These are phyloP conservation scores for Claviceps fusiformis DNA, from an alignment of 2,329 filamentous ascomycete species.

Conservation along the genomic window DNA sequence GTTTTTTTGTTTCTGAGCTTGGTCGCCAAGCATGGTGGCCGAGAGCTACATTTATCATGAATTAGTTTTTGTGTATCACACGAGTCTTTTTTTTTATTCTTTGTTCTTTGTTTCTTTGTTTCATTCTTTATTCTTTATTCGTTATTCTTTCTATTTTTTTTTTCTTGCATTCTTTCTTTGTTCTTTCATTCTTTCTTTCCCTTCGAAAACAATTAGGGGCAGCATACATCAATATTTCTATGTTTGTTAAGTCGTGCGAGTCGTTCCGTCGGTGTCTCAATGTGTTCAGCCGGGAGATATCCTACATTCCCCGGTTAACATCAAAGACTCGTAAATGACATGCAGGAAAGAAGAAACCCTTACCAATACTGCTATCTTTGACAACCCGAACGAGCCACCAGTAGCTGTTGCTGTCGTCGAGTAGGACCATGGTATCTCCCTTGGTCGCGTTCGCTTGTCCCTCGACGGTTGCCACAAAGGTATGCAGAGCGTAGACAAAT, in stretches of 20 bases:
- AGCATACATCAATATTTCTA: conserved; percentile 83
- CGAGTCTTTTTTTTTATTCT: background rate
- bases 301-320: conserved; percentile 35
- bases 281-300: conserved; percentile 93
- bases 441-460: conserved; percentile 97
- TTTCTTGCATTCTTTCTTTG: background rate
- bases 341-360: conserved; percentile 7
- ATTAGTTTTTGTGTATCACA: conserved; percentile 7
- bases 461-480: conserved; percentile 94
- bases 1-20: conserved; percentile 66
- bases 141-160: background rate
- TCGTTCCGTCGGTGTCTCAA: conserved; percentile 92
- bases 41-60: conserved; percentile 33
- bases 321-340: too few species aligned
- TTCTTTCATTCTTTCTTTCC: background rate
- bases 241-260: conserved; percentile 93
- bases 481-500: conserved; percentile 96
- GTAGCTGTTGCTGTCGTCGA: conserved; percentile 98
- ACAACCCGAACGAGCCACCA: conserved; percentile 98
- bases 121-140: background rate
- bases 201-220: background rate
- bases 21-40: conserved; percentile 48
- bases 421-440: conserved; percentile 94
- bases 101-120: too few species aligned
- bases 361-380: conserved; percentile 89